Evolutionary conservation across 176 grass and related monocot species (phyloP), one percentile per base, ranked within the genome.

Genomic region (Pontederia paniculata): DNA sequence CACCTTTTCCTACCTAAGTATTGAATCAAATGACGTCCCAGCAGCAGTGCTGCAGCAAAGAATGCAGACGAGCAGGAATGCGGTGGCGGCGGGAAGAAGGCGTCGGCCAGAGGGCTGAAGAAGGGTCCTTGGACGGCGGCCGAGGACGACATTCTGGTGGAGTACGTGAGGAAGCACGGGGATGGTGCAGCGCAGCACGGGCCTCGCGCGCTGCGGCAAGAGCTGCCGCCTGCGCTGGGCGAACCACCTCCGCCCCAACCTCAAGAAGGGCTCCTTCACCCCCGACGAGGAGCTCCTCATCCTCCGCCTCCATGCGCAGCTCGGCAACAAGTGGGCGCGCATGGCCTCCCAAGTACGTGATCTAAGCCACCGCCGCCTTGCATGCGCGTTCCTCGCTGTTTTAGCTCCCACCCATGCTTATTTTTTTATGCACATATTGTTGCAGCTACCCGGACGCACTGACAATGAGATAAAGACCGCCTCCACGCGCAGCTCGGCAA

Each of bases 191-290:
- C 60, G 76, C 48, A 50, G 67, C 23, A 76, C 75, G 9, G 68
- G 63, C 20, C 84, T 88, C 9, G 52, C 57, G 5, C 76, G 84
- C 31, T 94, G 83, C 60, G 83, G 88, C 77, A 94, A 94, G 80
- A 94, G 83, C 83, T 94, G 88, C 74, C 77, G 88, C 9, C 71
- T 88, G 9, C 77, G 88, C 9, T 94, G 88, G 83, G 83, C 75
- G 41, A 94, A 94, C 63, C 84, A 94, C 62, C 80, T 88, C 67
- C 88, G 88, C 21, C 83, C 88, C 19, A 75, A 94, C 80, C 88
- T 84, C 58, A 94, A 84, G 80, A 86, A 83, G 55, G 80, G 88
- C 8, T 81, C 77, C 74, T 94, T 94, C 76, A 73, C 80, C 43
- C 74, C 58, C 16, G 80, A 94, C 42, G 88, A 88, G 67, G 79